Conservation (phyloP, 495 filamentous ascomycete genomes). For the Hypoxylon lienhwacheense region DNA sequence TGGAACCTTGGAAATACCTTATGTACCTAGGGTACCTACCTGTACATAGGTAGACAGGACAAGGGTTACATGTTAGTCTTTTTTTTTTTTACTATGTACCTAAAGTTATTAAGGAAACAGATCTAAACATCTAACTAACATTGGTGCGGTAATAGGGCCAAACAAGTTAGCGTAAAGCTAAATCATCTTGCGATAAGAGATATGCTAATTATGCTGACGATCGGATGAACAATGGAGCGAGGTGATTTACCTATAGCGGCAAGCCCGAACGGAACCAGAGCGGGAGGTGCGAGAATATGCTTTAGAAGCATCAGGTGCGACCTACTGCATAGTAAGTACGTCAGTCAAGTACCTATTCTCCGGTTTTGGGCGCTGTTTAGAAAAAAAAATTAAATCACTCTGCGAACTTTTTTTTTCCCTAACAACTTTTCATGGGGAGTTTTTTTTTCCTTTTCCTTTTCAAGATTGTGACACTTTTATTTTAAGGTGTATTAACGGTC, state of each 20-base stretch:
- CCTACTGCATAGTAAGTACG: conserved; percentile 21
- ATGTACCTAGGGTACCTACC: no score
- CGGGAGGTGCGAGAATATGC: not conserved
- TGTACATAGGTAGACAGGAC: no score
- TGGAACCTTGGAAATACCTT: no score
- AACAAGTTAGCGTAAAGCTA: not conserved
- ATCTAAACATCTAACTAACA: no score
- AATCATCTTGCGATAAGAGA: not conserved
- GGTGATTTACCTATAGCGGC: conserved; percentile 21
- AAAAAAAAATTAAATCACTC: conserved; percentile 33
- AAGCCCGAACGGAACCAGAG: conserved; percentile 10
- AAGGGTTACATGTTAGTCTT: no score
- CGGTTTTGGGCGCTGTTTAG: conserved; percentile 18
- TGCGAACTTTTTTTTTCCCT: conserved; percentile 21
- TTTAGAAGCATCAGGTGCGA: conserved; percentile 8
- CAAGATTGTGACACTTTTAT: not conserved
- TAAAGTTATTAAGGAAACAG: no score
- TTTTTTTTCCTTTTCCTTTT: conserved; percentile 6
- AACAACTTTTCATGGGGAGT: no score
- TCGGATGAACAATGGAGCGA: conserved; percentile 27
- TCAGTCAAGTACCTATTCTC: conserved; percentile 3
- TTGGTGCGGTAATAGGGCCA: conserved; percentile 2
- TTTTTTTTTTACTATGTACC: no score
- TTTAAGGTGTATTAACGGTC: conserved; percentile 1
- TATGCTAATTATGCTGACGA: not conserved